These are phyloP conservation scores for Saccharomyces hybrid DNA, from an alignment of 1,139 yeast species.

Conservation along the genomic window DNA sequence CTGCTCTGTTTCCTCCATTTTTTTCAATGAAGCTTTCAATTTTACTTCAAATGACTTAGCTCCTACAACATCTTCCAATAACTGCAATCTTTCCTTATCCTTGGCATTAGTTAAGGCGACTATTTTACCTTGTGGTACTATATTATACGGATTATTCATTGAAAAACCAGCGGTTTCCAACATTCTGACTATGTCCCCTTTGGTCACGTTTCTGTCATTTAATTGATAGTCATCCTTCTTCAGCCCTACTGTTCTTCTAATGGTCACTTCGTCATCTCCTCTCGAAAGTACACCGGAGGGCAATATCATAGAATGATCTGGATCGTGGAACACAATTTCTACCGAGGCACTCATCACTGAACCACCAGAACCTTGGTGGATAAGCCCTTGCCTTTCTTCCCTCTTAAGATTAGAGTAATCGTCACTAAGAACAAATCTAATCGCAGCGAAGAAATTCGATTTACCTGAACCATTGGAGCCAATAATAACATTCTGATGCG, in stretches of 20 bases:
- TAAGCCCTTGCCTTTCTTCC: constrained; percentile 81
- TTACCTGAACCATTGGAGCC: constrained; percentile 97
- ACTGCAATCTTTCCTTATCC: constrained; percentile 67
- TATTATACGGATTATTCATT: constrained; percentile 84
- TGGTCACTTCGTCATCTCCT: constrained; percentile 55
- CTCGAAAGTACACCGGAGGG: constrained; percentile 30
- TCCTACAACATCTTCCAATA: constrained; percentile 90
- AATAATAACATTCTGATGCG: constrained; percentile 80
- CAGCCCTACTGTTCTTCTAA: constrained; percentile 84
- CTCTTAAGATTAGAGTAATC: constrained; percentile 83
- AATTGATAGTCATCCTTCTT: constrained; percentile 84
- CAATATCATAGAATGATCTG: constrained; percentile 67
- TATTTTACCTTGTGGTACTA: constrained; percentile 94
- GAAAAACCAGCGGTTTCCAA: constrained; percentile 92
- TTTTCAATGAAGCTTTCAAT: constrained; percentile 68
- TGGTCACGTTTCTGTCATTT: constrained; percentile 70
- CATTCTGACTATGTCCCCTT: constrained; percentile 73
- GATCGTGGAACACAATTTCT: constrained; percentile 78
- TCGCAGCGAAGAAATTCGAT: constrained; percentile 92
- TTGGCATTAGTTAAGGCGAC: constrained; percentile 82
- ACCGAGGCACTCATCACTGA: constrained; percentile 91
- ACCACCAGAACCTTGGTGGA: constrained; percentile 82
- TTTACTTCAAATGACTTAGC: constrained; percentile 85
- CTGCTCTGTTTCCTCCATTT: constrained; percentile 64
- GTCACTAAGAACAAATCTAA: constrained; percentile 85